These are phyloP conservation scores for Solidago caesia DNA, from an alignment of 129 eudicot genomes.

Conservation along the genomic window DNA sequence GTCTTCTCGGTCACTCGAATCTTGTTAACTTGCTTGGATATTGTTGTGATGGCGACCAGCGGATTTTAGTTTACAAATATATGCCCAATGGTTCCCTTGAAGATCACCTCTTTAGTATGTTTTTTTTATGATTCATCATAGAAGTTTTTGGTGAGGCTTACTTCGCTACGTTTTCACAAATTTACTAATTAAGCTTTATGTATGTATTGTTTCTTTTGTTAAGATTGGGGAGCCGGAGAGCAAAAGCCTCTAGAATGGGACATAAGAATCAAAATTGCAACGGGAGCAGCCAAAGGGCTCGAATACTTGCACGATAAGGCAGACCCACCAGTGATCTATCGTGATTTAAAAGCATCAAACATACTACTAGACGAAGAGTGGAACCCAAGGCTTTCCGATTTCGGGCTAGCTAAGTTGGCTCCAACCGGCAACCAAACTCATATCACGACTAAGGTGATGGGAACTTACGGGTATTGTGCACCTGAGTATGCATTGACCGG, in stretches of 20 bases:
- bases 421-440: slow-evolving; percentile 66
- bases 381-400: slow-evolving; percentile 84
- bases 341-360: slow-evolving; percentile 90
- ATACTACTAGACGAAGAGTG: slow-evolving; percentile 69
- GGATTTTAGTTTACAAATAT: slow-evolving; percentile 74
- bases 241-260: slow-evolving; percentile 72
- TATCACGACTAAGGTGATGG: slow-evolving; percentile 85
- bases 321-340: slow-evolving; percentile 78
- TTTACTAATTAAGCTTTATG: slow-evolving; percentile 2
- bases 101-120: slow-evolving; percentile 84
- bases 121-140: background rate
- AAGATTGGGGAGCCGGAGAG: slow-evolving; percentile 48
- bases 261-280: slow-evolving; percentile 79
- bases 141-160: too few relatives aligned
- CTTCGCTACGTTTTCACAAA: background rate
- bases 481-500: slow-evolving; percentile 95
- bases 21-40: slow-evolving; percentile 82
- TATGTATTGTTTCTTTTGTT: background rate
- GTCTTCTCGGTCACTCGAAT: slow-evolving; percentile 79
- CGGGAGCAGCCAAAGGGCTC: slow-evolving; percentile 84
- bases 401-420: slow-evolving; percentile 86
- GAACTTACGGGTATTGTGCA: slow-evolving; percentile 93
- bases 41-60: slow-evolving; percentile 71
- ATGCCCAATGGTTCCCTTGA: slow-evolving; percentile 87
- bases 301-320: slow-evolving; percentile 83